Base-by-base conservation (phyloP, 2,329 filamentous ascomycete species). In the Simplicillium sp. region DNA sequence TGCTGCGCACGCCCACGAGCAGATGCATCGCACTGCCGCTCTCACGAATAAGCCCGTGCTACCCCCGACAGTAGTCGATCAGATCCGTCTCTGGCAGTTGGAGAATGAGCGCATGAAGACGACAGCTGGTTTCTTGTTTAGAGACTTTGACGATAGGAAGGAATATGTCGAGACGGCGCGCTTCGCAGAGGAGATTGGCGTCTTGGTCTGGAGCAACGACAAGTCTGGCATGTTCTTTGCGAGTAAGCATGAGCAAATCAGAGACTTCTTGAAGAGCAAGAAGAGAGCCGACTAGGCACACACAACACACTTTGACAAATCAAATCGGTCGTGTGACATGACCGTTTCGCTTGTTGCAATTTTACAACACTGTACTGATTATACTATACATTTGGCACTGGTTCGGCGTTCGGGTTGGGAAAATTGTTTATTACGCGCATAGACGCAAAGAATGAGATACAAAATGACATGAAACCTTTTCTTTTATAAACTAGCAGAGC, bases 61-160 rank as follows among this genome's bases (percentile, higher is more conserved):
- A 2, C 92, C 94, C 1, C 89, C 92, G 0, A 97, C 94, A 0
- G 92, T 98, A 13, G 87, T 96, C 47, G 92, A 98, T 62, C 92
- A 98, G 68, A 96, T 98, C 54, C 77, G 89, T 2, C 77, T 98
- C 15, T 98, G 92, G 92, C 90, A 98, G 67, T 80, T 97, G 39
- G 92, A 98, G 62, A 88, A 90, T 48, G 92, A 98, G 66, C 77
- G 92, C 38, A 94, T 98, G 77, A 85, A 84, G 59, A 80, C 85
- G 2, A 87, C 80, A 5, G 68, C 74, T 1, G 92, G 92, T 0
- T 97, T 87, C 58, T 60, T 97, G 20, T 94, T 98, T 68, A 83
- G 84, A 54, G 90, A 97, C 47, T 95, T 97, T 55, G 77, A 80
- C 34, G 80, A 72, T 28, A 66, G 71, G 39, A 73, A 73, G 42